phyloP scores from a whole-genome alignment of 1,139 yeast species.

The Yamadazyma pseudoaaseri region DNA sequence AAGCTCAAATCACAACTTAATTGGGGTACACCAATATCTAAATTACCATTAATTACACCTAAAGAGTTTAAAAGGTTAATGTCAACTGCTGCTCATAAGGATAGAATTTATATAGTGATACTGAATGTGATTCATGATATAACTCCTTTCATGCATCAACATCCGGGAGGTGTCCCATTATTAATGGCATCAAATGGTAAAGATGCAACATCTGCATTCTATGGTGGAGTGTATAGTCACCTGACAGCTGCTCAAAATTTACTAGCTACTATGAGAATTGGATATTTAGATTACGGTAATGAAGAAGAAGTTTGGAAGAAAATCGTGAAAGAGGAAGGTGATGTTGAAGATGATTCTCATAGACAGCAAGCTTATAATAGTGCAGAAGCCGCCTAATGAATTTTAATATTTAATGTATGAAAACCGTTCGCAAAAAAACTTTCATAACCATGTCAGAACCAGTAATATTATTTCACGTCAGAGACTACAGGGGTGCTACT shows the following conservation, averaged over 20 bases:
- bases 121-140: constrained; percentile 68
- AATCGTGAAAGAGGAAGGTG: constrained; percentile 43
- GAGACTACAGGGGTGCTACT: constrained; percentile 53
- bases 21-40: constrained; percentile 78
- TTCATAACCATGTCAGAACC: constrained; percentile 2
- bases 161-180: constrained; percentile 68
- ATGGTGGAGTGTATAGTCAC: constrained; percentile 74
- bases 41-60: constrained; percentile 52
- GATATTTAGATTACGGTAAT: constrained; percentile 73
- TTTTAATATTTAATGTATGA: neutral
- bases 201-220: constrained; percentile 71
- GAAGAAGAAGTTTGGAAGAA: constrained; percentile 81
- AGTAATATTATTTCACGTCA: constrained; percentile 25
- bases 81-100: constrained; percentile 34
- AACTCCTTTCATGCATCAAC: constrained; percentile 69
- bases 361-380: constrained; percentile 29
- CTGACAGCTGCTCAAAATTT: constrained; percentile 72
- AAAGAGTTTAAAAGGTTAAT: constrained; percentile 49
- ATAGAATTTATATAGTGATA: constrained; percentile 42
- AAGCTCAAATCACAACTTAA: constrained; percentile 59
- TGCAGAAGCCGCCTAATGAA: constrained; percentile 45
- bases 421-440: too few relatives aligned
- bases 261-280: constrained; percentile 74
- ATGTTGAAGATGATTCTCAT: constrained; percentile 25
- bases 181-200: constrained; percentile 64